Base-by-base conservation (phyloP, 2,329 filamentous ascomycete species). In the Botrytis fabae region DNA sequence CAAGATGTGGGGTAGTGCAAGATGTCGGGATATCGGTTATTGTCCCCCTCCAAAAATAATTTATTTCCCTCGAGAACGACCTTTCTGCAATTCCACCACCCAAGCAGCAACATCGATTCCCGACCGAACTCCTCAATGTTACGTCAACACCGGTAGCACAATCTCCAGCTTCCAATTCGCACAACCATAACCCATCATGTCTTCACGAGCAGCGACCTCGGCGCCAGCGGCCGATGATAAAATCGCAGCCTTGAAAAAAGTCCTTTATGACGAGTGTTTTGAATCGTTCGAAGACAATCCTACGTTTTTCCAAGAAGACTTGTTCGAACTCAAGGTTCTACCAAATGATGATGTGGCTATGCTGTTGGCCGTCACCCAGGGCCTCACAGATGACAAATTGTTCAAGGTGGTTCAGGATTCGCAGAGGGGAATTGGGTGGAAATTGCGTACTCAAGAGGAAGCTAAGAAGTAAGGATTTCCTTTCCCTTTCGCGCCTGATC, bases 381-480 rank as follows among this genome's bases (percentile, higher is more conserved):
- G 82, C 48, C 85, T 91, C 70, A 86, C 86, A 74, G 84, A 89
- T 77, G 89, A 91, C 78, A 88, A 87, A 80, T 85, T 91, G 54
- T 87, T 91, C 77, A 85, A 86, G 73, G 82, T 84, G 38, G 84
- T 86, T 66, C 80, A 82, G 69, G 82, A 84, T 51, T 81, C 81
- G 63, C 82, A 82, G 61, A 72, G 70, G 28, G 80, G 80, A n/a
- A 82, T 87, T 40, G 85, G 84, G 74, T 92, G 89, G 89, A 86
- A 86, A 77, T 86, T 88, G 82, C 86, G 89, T 59, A 85, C 86
- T 68, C 82, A 84, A 60, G 87, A 88, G 63, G 90, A 91, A 77
- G 90, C 89, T 4, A 85, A 86, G 77, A 91, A 90, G 89, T 91
- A 82, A 74, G 83, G 70, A 80, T 14, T 22, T n/a, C 48, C 2